Conservation (phyloP, 441 rosid species). For the Rhodomyrtus psidioides region DNA sequence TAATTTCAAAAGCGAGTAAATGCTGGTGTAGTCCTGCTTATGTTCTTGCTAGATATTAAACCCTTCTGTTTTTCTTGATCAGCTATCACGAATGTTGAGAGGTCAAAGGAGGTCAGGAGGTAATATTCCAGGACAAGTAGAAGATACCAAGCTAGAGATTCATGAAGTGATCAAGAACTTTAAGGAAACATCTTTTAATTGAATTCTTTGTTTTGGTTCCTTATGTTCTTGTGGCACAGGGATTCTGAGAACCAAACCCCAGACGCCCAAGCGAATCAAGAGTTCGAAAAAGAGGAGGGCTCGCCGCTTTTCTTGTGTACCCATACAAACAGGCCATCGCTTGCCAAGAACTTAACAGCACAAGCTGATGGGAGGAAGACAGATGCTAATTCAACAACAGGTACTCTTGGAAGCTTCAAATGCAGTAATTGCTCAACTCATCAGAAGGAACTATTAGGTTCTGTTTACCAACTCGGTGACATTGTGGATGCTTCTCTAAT, state of each 20-base stretch:
- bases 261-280: slow-evolving; percentile 6
- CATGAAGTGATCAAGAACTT: neutral
- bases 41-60: neutral
- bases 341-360: neutral
- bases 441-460: neutral
- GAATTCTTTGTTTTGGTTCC: neutral
- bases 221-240: slow-evolving; percentile 5
- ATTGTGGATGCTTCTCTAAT: neutral
- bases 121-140: neutral
- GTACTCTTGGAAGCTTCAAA: slow-evolving; percentile 6
- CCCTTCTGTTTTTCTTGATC: slow-evolving; percentile 1
- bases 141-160: neutral
- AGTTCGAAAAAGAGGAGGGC: slow-evolving; percentile 17
- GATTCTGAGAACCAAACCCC: slow-evolving; percentile 2
- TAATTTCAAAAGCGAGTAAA: neutral
- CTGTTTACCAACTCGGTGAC: neutral
- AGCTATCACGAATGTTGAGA: slow-evolving; percentile 8
- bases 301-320: slow-evolving; percentile 38
- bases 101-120: slow-evolving; percentile 16
- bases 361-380: slow-evolving; percentile 2
- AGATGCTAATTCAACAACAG: slow-evolving; percentile 12
- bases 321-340: slow-evolving; percentile 9
- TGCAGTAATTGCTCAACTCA: neutral
- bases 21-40: neutral
- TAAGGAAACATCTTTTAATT: neutral